Base-by-base conservation (phyloP, 495 filamentous ascomycete species). In the Aspergillus egyptiacus region DNA sequence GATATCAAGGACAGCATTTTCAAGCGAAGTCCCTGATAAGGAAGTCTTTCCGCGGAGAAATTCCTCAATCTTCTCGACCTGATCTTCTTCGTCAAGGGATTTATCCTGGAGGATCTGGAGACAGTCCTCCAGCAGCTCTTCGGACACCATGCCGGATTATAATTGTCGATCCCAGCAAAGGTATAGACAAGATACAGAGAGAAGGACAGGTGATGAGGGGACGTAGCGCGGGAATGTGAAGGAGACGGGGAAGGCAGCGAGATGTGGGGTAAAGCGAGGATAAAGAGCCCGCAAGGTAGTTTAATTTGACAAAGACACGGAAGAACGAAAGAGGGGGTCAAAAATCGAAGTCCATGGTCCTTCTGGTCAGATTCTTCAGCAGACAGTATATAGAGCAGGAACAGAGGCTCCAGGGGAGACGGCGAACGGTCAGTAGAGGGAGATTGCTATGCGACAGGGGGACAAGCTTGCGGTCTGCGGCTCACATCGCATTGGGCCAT, bases 51-150 rank as follows among this genome's bases (percentile, higher is more conserved):
- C 83, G 65, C 82, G 82, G 51, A 97, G 73, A 17, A 95, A 74
- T 54, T 91, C 87, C 63, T 95, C 89, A 41, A 96, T 73, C 68
- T 84, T 90, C 65, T 99, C 94, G 2, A 85, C 87, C 73, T 90
- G 94, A 52, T 97, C 94, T 62, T 99, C 94, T 57, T 97, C 94
- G 54, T 95, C 88, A 19, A 96, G 70, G 44, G 67, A 74, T 50
- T 80, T 68, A 65, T 96, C 87, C 68, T 91, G 82, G 36, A 99
- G 82, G 62, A 96, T 75, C 24, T 88, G 86, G 52, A 95, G 81
- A 62, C 89, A 96, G 51, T 87, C 76, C 61, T 95, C 93, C 70
- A 93, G 91, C 14, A 91, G 79, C 50, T 88, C 84, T 68, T 99
- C 93, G 46, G 90, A 84, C 24, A 95, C 82, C 94, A 97, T 97